Base-by-base conservation (phyloP, 306 rosid species). In the Crataegus laevigata region DNA sequence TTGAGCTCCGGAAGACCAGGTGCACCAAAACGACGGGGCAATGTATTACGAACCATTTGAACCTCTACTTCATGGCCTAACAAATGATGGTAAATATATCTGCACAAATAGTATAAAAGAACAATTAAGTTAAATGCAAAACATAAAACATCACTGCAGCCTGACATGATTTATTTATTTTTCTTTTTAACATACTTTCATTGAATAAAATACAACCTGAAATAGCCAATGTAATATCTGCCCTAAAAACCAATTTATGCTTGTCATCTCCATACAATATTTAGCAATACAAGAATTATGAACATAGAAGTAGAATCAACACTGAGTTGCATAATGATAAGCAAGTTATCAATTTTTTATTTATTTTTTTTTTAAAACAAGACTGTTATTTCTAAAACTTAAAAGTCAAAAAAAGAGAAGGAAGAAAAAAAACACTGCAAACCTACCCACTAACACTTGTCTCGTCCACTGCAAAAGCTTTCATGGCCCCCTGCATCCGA, bases 401-500 rank as follows among this genome's bases (percentile, higher is more conserved):
- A n/a, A 42, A 50, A 50, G 54, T 15, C 15, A 15, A 15, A 40
- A 40, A 10, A 2, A 50, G 3, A 17, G 18, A 50, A 50, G 54
- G 54, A 22, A 75, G 15, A 66, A 55, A 29, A 55, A 61, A 54
- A 32, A 10, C 36, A 43, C 75, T 67, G 42, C 17, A 47, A 17
- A 78, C 97, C 77, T 88, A 96, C 99, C 99, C 99, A 69, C 99
- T 96, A 40, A 96, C 99, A 84, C 99, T 96, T 50, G 99, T 96
- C 89, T 96, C 99, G 77, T 96, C 99, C 68, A 96, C 98, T 22
- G 99, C 99, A 90, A 96, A 96, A 30, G 92, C 91, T 79, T 96
- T 96, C 99, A 96, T 89, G 54, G 99, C 99, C 58, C 99, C 99
- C 82, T 96, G 99, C 99, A 96, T 96, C 80, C 99, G 85, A 74